phyloP scores from a whole-genome alignment of 331 rosid species.

The Quercus phellos region DNA sequence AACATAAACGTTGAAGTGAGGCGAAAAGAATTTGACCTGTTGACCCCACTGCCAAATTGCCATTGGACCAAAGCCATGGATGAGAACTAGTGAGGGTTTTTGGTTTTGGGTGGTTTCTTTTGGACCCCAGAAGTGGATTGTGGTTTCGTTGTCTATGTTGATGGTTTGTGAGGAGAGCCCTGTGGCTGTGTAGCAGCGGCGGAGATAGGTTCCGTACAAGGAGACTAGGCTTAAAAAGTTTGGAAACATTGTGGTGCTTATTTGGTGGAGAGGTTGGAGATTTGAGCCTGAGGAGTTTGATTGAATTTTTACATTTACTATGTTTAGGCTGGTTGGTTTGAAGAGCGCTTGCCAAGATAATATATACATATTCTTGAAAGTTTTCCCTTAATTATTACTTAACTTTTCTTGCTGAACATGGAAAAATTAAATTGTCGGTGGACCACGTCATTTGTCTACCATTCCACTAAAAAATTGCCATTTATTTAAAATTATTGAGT shows the following conservation, averaged over 20 bases:
- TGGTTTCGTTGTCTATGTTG: constrained; percentile 51
- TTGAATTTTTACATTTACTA: too few relatives aligned
- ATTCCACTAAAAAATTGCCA: too few relatives aligned
- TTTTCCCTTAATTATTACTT: too few relatives aligned
- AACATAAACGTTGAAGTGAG: constrained; percentile 62
- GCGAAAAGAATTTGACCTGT: constrained; percentile 61
- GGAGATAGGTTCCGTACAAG: constrained; percentile 52
- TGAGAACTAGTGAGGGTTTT: constrained; percentile 48
- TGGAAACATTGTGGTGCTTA: constrained; percentile 40
- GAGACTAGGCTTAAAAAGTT: constrained; percentile 49
- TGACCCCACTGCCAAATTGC: constrained; percentile 87
- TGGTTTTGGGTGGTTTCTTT: neutral
- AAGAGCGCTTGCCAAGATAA: neutral
- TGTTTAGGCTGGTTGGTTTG: too few relatives aligned
- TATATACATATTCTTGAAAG: too few relatives aligned
- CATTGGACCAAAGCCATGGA: constrained; percentile 85
- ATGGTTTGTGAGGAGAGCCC: constrained; percentile 54
- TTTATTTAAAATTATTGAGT: too few relatives aligned
- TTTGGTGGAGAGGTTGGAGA: neutral
- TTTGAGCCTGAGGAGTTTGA: neutral
- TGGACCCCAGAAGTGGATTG: constrained; percentile 75
- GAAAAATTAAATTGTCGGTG: too few relatives aligned
- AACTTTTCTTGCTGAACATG: too few relatives aligned
- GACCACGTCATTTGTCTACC: too few relatives aligned
- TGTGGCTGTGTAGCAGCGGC: constrained; percentile 58